Evolutionary conservation across 805 yeast genomes (phyloP), one percentile per base, ranked within the genome.

Genomic region (Candida quercuum): DNA sequence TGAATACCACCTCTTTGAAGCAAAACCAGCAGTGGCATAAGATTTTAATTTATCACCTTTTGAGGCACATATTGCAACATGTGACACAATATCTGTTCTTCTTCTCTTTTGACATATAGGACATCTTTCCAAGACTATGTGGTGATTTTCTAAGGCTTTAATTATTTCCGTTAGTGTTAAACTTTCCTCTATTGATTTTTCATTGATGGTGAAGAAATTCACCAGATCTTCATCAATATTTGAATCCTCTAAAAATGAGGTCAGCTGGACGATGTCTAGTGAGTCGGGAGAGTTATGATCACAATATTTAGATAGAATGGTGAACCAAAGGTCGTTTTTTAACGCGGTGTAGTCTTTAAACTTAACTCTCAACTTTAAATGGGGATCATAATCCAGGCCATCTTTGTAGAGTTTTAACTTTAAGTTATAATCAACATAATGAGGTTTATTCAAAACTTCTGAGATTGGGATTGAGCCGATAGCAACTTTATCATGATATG

Each of bases 1-100:
- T 4, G 89, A 72, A 52, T 84, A 86, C 98, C 98, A 89, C 42
- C 88, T 76, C 48, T 86, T 79, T 4, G 89, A 75, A 0, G 98
- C 98, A 48, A 81, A 76, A 33, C 76, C 79, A 1, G 91, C 74
- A 0, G 96, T 77, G 3, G 86, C 91, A 53, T 76, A 91, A 1
- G 81, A 67, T 48, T 80, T 75, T 43, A 78, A 69, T 34, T 81
- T 73, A 85, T 88, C 80, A 41, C 82, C 86, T 41, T 80, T 78
- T 21, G 83, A 76, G 0, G 86, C 79, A 60, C 99, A 93, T 2
- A 86, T 76, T 0, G 96, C 91, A 37, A 89, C 72, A 62, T 91
- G 99, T 1, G 86, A 78, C n/a, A 86, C 75, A 37, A 86, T 75
- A 48, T 87, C 94, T 28, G 72, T 50, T 81, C 81, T 39, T 72